Percentiles rank a stretch among this genome's conserved stretches.
These are phyloP conservation scores for Solanum medicagineum DNA, from an alignment of 257 asterid species.

Conservation along the genomic window DNA sequence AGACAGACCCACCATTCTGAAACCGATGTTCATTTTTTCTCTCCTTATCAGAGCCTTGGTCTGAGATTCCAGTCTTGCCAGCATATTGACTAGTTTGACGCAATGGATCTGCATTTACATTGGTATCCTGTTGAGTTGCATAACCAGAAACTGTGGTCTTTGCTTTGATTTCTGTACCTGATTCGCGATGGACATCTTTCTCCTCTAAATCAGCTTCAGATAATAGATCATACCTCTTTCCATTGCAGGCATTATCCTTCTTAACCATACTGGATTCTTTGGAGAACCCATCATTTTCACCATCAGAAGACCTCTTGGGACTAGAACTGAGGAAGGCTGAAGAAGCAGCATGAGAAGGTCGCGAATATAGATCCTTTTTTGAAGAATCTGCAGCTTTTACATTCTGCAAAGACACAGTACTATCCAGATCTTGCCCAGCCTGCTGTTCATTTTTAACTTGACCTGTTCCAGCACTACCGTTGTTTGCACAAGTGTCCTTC, in stretches of 20 bases:
- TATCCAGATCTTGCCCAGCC: slow-evolving; percentile 21
- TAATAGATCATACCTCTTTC: slow-evolving; percentile 11
- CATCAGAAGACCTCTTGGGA: slow-evolving; percentile 34
- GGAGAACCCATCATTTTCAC: slow-evolving; percentile 26
- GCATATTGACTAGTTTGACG: slow-evolving; percentile 25
- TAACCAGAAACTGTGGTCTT: slow-evolving; percentile 17
- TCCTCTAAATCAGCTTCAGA: slow-evolving; percentile 11
- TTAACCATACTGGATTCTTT: slow-evolving; percentile 15
- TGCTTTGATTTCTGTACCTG: slow-evolving; percentile 21
- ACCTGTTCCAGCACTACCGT: slow-evolving; percentile 18
- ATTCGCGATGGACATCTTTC: slow-evolving; percentile 16
- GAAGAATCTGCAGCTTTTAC: slow-evolving; percentile 28
- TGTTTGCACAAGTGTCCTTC: slow-evolving; percentile 43
- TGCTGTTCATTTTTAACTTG: slow-evolving; percentile 30
- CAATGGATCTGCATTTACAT: slow-evolving; percentile 7
- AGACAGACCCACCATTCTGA: slow-evolving; percentile 24
- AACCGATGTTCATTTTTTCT: slow-evolving; percentile 23
- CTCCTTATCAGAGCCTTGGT: slow-evolving; percentile 32
- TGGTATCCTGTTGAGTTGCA: slow-evolving; percentile 12
- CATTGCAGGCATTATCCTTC: slow-evolving; percentile 23
- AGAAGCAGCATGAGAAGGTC: slow-evolving; percentile 61
- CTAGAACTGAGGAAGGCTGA: slow-evolving; percentile 35
- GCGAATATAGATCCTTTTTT: slow-evolving; percentile 45
- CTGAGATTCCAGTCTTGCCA: slow-evolving; percentile 22
- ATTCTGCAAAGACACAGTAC: slow-evolving; percentile 12